Conservation (phyloP, 2,329 filamentous ascomycete species). For the Exophiala dermatitidis region DNA sequence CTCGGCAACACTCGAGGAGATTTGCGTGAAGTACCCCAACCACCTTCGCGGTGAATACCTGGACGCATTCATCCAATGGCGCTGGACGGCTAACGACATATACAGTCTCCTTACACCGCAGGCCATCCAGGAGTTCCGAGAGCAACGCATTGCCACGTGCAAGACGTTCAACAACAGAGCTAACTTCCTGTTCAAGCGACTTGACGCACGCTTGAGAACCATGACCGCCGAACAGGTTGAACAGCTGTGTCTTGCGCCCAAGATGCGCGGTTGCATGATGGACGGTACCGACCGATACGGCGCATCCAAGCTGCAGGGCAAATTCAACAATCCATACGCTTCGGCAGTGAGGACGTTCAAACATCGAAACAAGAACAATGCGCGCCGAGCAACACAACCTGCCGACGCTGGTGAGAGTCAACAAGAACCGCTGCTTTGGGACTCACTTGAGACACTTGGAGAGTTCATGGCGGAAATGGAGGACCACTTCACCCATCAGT, state of each 20-base stretch:
- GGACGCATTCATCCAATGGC: constrained; percentile 17
- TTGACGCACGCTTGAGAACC: constrained; percentile 1
- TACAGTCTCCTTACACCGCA: constrained; percentile 5
- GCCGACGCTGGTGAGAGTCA: neutral
- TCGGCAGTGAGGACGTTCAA: neutral
- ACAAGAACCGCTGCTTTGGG: constrained; percentile 4
- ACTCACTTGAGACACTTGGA: constrained; percentile 1
- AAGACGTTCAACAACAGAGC: constrained; percentile 4
- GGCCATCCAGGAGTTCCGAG: constrained; percentile 6
- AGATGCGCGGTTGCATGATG: constrained; percentile 9
- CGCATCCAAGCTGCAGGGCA: constrained; percentile 9
- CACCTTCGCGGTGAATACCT: constrained; percentile 14
- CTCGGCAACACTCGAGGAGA: constrained; percentile 12
- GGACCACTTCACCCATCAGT: neutral
- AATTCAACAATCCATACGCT: constrained; percentile 11
- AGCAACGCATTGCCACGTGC: constrained; percentile 1
- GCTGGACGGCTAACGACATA: constrained; percentile 14
- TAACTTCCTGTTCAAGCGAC: constrained; percentile 18
- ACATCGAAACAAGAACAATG: neutral
- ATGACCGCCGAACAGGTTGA: constrained; percentile 6
- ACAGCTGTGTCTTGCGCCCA: constrained; percentile 3
- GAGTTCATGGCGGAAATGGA: constrained; percentile 3
- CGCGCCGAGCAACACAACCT: neutral
- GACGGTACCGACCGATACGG: constrained; percentile 11
- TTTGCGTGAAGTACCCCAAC: constrained; percentile 19